Base-by-base conservation (phyloP, 495 filamentous ascomycete genomes). In the Jackrogersella minutella region DNA sequence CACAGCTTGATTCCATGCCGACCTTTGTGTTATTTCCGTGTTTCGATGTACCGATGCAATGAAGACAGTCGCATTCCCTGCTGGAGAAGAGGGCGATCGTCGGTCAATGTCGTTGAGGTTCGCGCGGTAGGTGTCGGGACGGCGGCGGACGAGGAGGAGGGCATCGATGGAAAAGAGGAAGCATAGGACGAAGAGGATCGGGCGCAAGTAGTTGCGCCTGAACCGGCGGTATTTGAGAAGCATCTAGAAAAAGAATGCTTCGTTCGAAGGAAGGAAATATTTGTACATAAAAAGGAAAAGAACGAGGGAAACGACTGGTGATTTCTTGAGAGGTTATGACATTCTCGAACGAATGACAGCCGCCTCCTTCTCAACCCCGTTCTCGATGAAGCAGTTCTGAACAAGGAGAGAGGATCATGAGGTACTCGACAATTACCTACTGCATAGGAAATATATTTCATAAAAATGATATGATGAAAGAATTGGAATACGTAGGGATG, bases 41-140 rank as follows among this genome's bases (percentile, higher is more conserved):
- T 90, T 90, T 80, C 87, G 89, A 58, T 90, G 86, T 19, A 87
- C 82, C 62, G 82, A 85, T 7, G 87, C 86, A 57, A 92, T 88
- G 75, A 85, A 91, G 59, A 92, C 61, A 11, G 63, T 67, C 4
- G 58, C 59, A 21, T 76, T 76, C 14, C 60, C 46, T 10, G 60
- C 17, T 3, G 50, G 44, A 26, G 58, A 58, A 43, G 63, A 56
- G 31, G 39, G 30, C 11, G 57, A 62, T 39, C 60, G 64, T 36
- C 36, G 60, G 50, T 62, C 63, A 43, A 64, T 55, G 14, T 49
- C 26, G 22, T 61, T 36, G 21, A 43, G 39, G 16, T 62, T 60
- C 28, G 64, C 50, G 49, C 69, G 69, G 46, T 72, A 53, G 10
- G 73, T 76, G 14, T 69, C 34, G 39, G 73, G 73, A 17, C 73